phyloP scores from a whole-genome alignment of 192 early-diverging fungal genomes.

The Geranomyces michiganensis region DNA sequence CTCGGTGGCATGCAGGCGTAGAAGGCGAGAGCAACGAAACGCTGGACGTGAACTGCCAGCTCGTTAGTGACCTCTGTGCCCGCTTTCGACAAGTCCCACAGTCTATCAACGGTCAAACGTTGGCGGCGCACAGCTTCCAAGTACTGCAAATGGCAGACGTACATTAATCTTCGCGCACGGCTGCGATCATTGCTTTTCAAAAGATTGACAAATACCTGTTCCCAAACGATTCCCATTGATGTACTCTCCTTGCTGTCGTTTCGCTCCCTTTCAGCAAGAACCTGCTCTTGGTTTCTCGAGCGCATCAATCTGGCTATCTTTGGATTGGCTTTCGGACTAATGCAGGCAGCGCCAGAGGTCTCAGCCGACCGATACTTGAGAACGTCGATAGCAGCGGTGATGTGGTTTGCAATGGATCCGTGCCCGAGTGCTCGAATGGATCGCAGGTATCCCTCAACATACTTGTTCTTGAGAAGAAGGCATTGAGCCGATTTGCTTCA shows the following conservation, averaged over 20 bases:
- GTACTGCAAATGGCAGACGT: background rate
- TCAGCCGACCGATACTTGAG: slow-evolving; percentile 12
- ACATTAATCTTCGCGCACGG: background rate
- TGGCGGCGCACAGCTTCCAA: slow-evolving; percentile 16
- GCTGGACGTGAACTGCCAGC: slow-evolving; percentile 8
- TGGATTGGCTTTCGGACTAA: slow-evolving; percentile 1
- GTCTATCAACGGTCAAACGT: background rate
- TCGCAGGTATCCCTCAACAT: slow-evolving; percentile 15
- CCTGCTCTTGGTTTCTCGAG: slow-evolving; percentile 8
- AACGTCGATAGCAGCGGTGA: slow-evolving; percentile 22
- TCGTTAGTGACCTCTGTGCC: background rate
- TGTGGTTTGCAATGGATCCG: slow-evolving; percentile 24
- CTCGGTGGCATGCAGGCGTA: slow-evolving; percentile 22
- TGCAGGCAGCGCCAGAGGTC: too few relatives aligned
- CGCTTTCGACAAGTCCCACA: background rate
- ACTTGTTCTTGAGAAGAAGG: slow-evolving; percentile 15
- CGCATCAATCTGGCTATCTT: slow-evolving; percentile 2
- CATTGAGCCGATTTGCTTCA: background rate
- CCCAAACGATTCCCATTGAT: slow-evolving; percentile 10
- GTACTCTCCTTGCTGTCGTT: background rate
- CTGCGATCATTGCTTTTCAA: slow-evolving; percentile 5
- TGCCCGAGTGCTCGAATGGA: slow-evolving; percentile 6
- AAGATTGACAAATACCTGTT: slow-evolving; percentile 17
- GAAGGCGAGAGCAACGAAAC: slow-evolving; percentile 12
- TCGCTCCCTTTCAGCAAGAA: slow-evolving; percentile 15